These are phyloP conservation scores for Xanthoconium purpureum DNA, from an alignment of 768 basidiomycete species.

Conservation along the genomic window DNA sequence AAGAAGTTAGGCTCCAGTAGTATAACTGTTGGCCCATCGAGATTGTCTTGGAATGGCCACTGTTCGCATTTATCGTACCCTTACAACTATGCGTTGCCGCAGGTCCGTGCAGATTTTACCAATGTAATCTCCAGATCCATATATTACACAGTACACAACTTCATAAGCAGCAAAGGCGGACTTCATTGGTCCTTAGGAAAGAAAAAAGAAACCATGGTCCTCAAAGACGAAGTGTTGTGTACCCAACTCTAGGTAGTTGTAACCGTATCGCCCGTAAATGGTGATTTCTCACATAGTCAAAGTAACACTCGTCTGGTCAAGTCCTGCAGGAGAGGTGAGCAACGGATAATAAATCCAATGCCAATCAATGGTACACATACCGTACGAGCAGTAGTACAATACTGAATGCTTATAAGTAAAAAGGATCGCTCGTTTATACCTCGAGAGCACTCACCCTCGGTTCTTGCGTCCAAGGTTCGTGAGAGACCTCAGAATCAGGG, in stretches of 20 bases:
- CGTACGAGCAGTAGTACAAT: too few species aligned
- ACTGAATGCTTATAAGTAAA: too few species aligned
- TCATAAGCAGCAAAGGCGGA: too few species aligned
- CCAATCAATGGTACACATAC: too few species aligned
- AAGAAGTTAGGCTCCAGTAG: constrained; percentile 30
- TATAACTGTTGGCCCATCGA: constrained; percentile 26
- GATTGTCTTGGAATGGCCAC: constrained; percentile 8
- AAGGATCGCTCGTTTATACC: too few species aligned
- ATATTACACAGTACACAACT: too few species aligned
- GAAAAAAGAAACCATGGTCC: background rate
- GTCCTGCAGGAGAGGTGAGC: background rate
- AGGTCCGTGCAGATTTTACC: too few species aligned
- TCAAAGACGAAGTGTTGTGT: background rate
- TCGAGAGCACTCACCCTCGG: constrained; percentile 4
- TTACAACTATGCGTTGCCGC: background rate
- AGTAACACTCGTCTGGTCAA: background rate
- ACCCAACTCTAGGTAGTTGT: background rate
- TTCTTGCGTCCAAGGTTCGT: constrained; percentile 13
- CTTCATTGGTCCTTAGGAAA: background rate
- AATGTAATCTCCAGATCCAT: too few species aligned
- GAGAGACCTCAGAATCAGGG: too few species aligned
- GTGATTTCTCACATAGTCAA: background rate
- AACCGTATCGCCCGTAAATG: background rate
- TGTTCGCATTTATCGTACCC: too few species aligned
- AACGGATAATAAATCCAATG: too few species aligned